Evolutionary conservation across 495 filamentous ascomycete species (phyloP), one percentile per base, ranked within the genome.

Genomic region (Aspergillus saccharolyticus): DNA sequence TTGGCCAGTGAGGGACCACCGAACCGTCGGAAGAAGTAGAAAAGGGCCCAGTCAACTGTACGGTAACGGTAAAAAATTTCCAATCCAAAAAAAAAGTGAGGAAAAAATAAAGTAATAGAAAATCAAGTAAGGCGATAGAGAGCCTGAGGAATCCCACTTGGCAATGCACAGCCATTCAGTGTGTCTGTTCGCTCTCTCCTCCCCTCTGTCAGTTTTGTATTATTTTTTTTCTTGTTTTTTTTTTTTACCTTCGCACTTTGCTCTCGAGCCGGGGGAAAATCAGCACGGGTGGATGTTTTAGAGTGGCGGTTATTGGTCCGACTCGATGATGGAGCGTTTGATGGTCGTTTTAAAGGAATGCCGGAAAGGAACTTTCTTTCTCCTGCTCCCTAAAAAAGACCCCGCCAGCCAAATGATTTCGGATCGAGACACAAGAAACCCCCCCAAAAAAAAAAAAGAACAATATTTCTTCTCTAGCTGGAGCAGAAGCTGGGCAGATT

Each of bases 111-210:
- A 61, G 44, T 42, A 39, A 39, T 39, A 39, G 33, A 39, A 63
- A 54, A 61, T 52, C 19, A 45, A 18, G 42, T 24, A 28, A 52
- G 21, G 20, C n/a, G 44, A 30, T 43, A 45, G 56, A 58, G 60
- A 59, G 61, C 58, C 61, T 68, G 63, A 70, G 70, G 68, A 65
- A 72, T 67, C 63, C 54, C 33, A 39, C 33, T 39, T 39, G 5
- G 5, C 14, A n/a, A n/a, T n/a, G n/a, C n/a, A n/a, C n/a, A n/a
- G n/a, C n/a, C n/a, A n/a, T n/a, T n/a, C n/a, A n/a, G n/a, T 39
- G 44, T 46, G 50, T 46, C 44, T 39, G 50, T 52, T 59, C 52
- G 57, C 3, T 9, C 3, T 28, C 25, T 28, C 3, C 25, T 28
- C 25, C 9, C 9, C 25, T 28, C 25, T 46, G 60, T 56, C 58